Base-by-base conservation (phyloP, 169 alveolate species). In the Cryptosporidium ryanae region DNA sequence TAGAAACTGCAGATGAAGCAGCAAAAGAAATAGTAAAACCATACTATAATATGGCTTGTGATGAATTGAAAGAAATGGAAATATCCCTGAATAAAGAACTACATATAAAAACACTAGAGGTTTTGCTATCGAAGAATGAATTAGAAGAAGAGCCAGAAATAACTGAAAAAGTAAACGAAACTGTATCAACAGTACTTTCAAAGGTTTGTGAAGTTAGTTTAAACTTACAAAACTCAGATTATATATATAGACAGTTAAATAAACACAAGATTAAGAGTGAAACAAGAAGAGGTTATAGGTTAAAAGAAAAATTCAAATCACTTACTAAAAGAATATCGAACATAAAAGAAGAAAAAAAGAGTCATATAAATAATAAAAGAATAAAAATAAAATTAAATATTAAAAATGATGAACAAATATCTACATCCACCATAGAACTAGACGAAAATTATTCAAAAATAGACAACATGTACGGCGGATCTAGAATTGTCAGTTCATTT, bases 11-110 rank as follows among this genome's bases (percentile, higher is more conserved):
- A 61, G 64, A 76, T 50, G 44, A 31, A 18, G 87, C 71, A 2
- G 87, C 87, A 54, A 25, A 21, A 25, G 87, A 76, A 61, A 76
- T 76, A 23, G 76, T 76, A n/a, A 54, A 43, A 50, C 87, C 87
- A 4, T 76, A 76, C n/a, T 76, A 76, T 76, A 63, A 76, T 6
- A 67, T 76, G 34, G 87, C 87, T 44, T 15, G 25, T 13, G 55
- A 76, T 13, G 87, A 76, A 44, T 59, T 59, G 21, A 76, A 21
- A 10, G 76, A 76, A 76, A 76, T 76, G 57, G 87, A 76, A 21
- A 31, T 4, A 32, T 59, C 87, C 21, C 32, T 76, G 5, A 59
- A 76, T 44, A 54, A 48, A 55, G 76, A 76, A 43, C n/a, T 76
- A 18, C 87, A 76, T 43, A 76, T 76, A 18, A 76, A 76, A 27